Evolutionary conservation across 108 stramenopile genomes (phyloP).

Genomic region (Discostella pseudostelligera): DNA sequence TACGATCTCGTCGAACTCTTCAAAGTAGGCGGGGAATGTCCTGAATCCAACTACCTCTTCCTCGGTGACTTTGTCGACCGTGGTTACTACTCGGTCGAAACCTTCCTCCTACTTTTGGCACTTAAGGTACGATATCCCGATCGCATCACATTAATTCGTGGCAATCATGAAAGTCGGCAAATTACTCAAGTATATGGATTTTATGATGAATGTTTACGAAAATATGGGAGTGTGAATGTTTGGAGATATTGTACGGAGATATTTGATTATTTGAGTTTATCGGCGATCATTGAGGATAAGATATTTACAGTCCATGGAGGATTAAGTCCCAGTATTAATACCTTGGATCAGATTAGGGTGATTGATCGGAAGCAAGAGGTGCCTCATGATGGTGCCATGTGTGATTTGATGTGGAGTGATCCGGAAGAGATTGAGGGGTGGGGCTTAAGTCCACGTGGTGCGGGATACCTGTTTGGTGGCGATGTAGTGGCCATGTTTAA

Average conservation of each 20-base stretch:
- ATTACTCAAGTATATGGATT: slow-evolving; percentile 99
- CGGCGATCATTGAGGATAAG: slow-evolving; percentile 95
- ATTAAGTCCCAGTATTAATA: slow-evolving; percentile 91
- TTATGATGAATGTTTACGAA: slow-evolving; percentile 98
- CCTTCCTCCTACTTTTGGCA: slow-evolving; percentile 93
- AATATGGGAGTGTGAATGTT: slow-evolving; percentile 97
- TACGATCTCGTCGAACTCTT: slow-evolving; percentile 98
- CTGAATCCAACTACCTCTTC: slow-evolving; percentile 97
- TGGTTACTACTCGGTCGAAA: slow-evolving; percentile 98
- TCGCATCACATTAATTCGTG: slow-evolving; percentile 96
- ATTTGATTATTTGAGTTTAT: slow-evolving; percentile 93
- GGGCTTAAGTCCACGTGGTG: slow-evolving; percentile 97
- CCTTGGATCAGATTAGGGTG: slow-evolving; percentile 96
- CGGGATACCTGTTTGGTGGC: slow-evolving; percentile 97
- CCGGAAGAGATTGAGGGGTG: slow-evolving; percentile 98
- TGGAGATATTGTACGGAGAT: slow-evolving; percentile 99
- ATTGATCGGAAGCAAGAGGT: slow-evolving; percentile 99
- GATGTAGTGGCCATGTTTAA: slow-evolving; percentile 98
- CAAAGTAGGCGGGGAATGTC: slow-evolving; percentile 98
- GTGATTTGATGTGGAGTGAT: slow-evolving; percentile 98
- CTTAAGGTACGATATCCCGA: slow-evolving; percentile 98
- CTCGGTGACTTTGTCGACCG: slow-evolving; percentile 99
- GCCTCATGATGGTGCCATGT: slow-evolving; percentile 99
- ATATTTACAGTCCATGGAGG: slow-evolving; percentile 98
- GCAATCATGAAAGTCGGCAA: slow-evolving; percentile 96